Base-by-base conservation (phyloP, 805 yeast genomes). In the Wickerhamomyces queroliae region DNA sequence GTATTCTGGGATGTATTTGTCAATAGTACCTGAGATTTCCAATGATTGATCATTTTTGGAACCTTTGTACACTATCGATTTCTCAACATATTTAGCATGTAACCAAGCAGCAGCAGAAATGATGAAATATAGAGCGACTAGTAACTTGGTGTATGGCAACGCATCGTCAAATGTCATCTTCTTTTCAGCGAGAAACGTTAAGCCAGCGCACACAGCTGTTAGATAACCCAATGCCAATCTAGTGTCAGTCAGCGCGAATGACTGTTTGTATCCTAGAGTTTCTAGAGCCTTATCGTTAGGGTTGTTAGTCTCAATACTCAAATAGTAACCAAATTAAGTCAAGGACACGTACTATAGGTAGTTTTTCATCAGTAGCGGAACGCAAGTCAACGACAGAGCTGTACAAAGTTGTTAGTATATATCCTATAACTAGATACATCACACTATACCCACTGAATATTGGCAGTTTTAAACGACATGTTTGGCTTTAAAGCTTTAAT, bases 171-270 rank as follows among this genome's bases (percentile, higher is more conserved):
- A 76, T 4, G 53, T 43, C 33, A 61, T 52, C 43, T 74, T 72
- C 58, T 76, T 76, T 47, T 78, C 84, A 31, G 73, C 47, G 17
- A 61, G 54, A 49, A 66, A 78, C 36, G 79, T 67, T 3, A 57
- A 49, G 4, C 65, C 83, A 9, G 80, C 76, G 15, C 74, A 57
- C 2, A 60, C 54, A 7, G 72, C 80, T 23, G 76, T 70, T 16
- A 66, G 45, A 41, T 70, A 67, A 2, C 83, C 83, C 37, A 78
- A 57, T 6, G 66, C 72, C 34, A 77, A 56, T 51, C 72, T 75
- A 15, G 65, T 52, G 52, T 78, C 84, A 21, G 47, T 53, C 11
- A 72, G 47, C 7, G 46, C 41, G 43, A 69, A 69, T 10, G 69
- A 61, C 45, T 72, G 69, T 7, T 57, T 58, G 49, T 62, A 72